Conservation (phyloP, 2,329 filamentous ascomycete genomes). For the Laburnicola sp. region DNA sequence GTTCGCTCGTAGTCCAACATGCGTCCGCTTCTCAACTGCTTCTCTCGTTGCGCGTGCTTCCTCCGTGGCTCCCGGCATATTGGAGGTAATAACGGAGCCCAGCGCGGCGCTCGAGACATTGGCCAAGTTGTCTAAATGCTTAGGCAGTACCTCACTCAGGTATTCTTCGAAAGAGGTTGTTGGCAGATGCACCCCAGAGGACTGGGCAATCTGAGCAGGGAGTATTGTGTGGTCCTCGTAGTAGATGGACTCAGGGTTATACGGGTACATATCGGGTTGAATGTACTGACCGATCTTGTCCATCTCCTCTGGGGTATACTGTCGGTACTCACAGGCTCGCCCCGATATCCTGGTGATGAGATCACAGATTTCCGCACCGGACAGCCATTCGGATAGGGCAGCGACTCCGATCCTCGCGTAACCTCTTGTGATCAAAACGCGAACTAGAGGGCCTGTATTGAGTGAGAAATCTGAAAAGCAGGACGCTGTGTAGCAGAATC, state of each 20-base stretch:
- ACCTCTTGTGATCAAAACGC: not conserved
- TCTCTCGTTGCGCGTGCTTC: too few relatives aligned
- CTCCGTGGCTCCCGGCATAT: too few relatives aligned
- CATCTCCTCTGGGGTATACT: not conserved
- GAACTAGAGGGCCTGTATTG: not conserved
- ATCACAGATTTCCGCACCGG: not conserved
- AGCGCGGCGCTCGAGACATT: not conserved
- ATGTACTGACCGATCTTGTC: not conserved
- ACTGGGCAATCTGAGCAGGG: not conserved
- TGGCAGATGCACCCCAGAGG: too few relatives aligned
- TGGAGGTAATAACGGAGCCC: too few relatives aligned
- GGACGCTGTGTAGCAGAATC: too few relatives aligned
- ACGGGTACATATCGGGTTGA: not conserved
- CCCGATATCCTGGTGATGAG: constrained; percentile 4
- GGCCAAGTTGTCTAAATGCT: not conserved
- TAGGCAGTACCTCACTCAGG: too few relatives aligned
- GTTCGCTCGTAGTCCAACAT: too few relatives aligned
- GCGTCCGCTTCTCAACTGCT: too few relatives aligned
- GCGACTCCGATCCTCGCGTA: not conserved
- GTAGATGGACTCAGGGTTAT: not conserved
- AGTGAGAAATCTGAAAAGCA: not conserved
- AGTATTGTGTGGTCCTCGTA: not conserved
- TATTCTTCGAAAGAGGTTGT: too few relatives aligned
- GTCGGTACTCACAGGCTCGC: not conserved
- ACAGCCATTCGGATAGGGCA: not conserved